These are phyloP conservation scores for Clavispora santaluciae DNA, from an alignment of 805 yeast species.

Conservation along the genomic window DNA sequence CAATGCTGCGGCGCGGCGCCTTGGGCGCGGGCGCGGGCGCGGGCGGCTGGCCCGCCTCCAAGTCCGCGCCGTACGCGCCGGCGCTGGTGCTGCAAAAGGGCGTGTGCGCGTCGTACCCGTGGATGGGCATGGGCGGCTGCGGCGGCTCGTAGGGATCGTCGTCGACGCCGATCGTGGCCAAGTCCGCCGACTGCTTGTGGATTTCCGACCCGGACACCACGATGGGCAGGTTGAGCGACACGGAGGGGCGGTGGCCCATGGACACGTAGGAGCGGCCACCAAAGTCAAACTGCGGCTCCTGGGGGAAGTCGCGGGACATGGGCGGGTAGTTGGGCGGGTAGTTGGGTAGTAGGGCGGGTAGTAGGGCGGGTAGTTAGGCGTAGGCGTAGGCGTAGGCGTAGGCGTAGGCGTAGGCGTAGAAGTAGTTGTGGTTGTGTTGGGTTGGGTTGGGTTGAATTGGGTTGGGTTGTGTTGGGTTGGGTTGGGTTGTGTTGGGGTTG, in stretches of 20 bases:
- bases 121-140: slow-evolving; percentile 22
- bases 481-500: too few relatives aligned
- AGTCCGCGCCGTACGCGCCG: neutral
- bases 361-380: too few relatives aligned
- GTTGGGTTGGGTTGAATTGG: too few relatives aligned
- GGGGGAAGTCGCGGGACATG: slow-evolving; percentile 1
- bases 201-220: slow-evolving; percentile 46
- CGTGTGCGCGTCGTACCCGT: slow-evolving; percentile 6
- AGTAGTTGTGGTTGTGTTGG: too few relatives aligned
- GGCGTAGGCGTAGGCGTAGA: too few relatives aligned
- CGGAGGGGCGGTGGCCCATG: slow-evolving; percentile 23
- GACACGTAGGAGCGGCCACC: slow-evolving; percentile 40
- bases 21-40: slow-evolving; percentile 6
- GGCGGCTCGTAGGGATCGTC: slow-evolving; percentile 14
- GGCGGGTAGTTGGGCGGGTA: too few relatives aligned
- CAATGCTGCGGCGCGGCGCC: neutral
- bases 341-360: too few relatives aligned
- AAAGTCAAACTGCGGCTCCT: slow-evolving; percentile 18
- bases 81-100: slow-evolving; percentile 8
- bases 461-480: too few relatives aligned
- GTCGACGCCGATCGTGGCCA: slow-evolving; percentile 52
- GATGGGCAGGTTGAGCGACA: slow-evolving; percentile 34
- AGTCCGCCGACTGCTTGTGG: slow-evolving; percentile 53
- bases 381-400: too few relatives aligned
- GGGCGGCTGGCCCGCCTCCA: slow-evolving; percentile 2